Evolutionary conservation across 2,329 filamentous ascomycete species (phyloP).

Genomic region (Chaetomium sp.): DNA sequence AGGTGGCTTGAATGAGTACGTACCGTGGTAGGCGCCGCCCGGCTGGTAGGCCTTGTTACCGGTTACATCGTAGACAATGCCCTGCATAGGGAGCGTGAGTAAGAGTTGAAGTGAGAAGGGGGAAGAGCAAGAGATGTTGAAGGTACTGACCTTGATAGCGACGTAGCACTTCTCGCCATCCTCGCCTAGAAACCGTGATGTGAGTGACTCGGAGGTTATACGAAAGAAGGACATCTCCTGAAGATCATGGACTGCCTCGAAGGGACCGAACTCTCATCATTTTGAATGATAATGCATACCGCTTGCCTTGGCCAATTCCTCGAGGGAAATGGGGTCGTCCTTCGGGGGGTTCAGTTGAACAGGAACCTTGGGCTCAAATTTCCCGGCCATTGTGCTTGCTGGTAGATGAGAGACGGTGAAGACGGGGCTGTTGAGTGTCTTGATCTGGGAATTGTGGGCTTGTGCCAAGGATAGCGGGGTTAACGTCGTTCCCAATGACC

Average conservation of each 20-base stretch:
- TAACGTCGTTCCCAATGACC: too few relatives aligned
- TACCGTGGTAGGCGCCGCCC: conserved; percentile 80
- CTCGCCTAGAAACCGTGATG: conserved; percentile 41
- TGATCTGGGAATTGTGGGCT: background rate
- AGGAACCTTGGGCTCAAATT: conserved; percentile 72
- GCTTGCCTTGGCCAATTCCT: conserved; percentile 73
- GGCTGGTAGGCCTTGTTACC: conserved; percentile 82
- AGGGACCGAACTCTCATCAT: background rate
- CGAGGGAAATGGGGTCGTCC: conserved; percentile 73
- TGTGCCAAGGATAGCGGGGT: background rate
- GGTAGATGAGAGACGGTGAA: background rate
- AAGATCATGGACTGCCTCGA: background rate
- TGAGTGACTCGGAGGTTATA: background rate
- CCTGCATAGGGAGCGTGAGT: conserved; percentile 42
- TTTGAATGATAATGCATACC: conserved; percentile 49
- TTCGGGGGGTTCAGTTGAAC: conserved; percentile 78
- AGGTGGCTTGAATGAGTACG: conserved; percentile 23
- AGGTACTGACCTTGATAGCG: conserved; percentile 54
- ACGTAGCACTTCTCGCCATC: conserved; percentile 61
- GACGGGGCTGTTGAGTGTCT: background rate
- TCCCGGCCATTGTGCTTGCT: conserved; percentile 45
- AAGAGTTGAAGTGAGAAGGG: background rate
- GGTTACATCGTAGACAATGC: conserved; percentile 89
- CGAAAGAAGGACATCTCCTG: background rate
- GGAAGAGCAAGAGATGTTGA: background rate